Percentiles rank a stretch among this genome's conserved stretches.
Conservation (phyloP, 2,329 filamentous ascomycete genomes). For the Talaromyces sp. region DNA sequence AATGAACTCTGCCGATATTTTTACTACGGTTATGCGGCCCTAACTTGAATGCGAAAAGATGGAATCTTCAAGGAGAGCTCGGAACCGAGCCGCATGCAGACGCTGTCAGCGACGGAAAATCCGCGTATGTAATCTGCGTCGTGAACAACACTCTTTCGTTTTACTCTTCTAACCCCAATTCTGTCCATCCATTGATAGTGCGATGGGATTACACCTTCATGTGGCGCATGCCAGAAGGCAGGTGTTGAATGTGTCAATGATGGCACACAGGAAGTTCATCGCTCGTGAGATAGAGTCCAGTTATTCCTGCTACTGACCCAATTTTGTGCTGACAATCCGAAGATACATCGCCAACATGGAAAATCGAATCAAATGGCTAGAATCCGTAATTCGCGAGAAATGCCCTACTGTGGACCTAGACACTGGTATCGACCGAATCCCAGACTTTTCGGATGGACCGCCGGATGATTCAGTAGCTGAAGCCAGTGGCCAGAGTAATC, state of each 20-base stretch:
- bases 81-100: slow-evolving; percentile 35
- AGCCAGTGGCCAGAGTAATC: neutral
- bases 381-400: slow-evolving; percentile 44
- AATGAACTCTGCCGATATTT: neutral
- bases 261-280: slow-evolving; percentile 46
- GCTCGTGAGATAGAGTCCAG: slow-evolving; percentile 36
- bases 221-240: slow-evolving; percentile 47
- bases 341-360: slow-evolving; percentile 43
- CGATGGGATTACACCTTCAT: slow-evolving; percentile 45
- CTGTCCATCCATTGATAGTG: slow-evolving; percentile 36
- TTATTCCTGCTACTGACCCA: neutral
- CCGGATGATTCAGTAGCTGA: neutral
- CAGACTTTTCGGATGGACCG: slow-evolving; percentile 21
- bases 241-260: slow-evolving; percentile 46
- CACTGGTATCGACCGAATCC: slow-evolving; percentile 24
- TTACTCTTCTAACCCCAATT: neutral
- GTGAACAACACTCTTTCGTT: neutral
- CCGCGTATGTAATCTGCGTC: slow-evolving; percentile 34
- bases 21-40: neutral
- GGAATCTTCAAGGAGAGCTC: slow-evolving; percentile 31
- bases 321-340: neutral
- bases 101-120: slow-evolving; percentile 54
- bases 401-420: slow-evolving; percentile 47
- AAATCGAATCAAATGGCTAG: slow-evolving; percentile 48
- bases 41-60: slow-evolving; percentile 21